Base-by-base conservation (phyloP, 2,329 filamentous ascomycete genomes). In the Oidium heveae region DNA sequence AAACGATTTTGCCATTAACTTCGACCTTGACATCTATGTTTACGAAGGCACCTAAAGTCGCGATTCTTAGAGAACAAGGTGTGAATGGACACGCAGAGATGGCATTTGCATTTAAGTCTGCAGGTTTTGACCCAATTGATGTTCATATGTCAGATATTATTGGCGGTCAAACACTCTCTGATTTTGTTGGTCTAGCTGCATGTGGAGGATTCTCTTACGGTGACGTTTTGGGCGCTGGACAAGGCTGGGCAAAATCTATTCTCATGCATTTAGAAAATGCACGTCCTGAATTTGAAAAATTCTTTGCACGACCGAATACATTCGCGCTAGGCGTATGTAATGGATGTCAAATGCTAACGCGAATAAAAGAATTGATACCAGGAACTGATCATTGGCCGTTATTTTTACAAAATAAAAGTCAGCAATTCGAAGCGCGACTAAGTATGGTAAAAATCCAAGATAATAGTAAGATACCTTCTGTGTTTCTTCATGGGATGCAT, bases 81-180 rank as follows among this genome's bases (percentile, higher is more conserved):
- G 86, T 94, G 60, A 96, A 98, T 69, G 86, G 88, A 44, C 79
- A 95, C 63, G 81, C 86, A n/a, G 91, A 98, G 68, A 94, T 98
- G 86, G 91, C 91, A 0, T 96, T 94, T 64, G 87, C 88, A 52
- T 96, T 96, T 74, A 80, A 83, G 59, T 80, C 80, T 37, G 89
- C 91, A 46, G 89, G 89, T 39, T 96, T 96, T 70, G 82, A 87
- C 52, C 79, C 88, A 15, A 77, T 96, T 50, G 89, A 98, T 64
- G 82, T 96, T 1, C 89, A 95, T 73, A 96, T 98, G 91, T 91
- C 84, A 3, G 89, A 96, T 62, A 80, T 96, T 55, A 79, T 86
- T 24, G 79, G 78, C 12, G 82, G 84, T 16, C 79, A 85, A 58
- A 87, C 85, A 0, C 79, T 98, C 9, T 74, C 80, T 43, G 81